A percentile compares a stretch with the other conserved stretches of the same genome.
Conservation (phyloP, 805 yeast genomes). For the Zygosaccharomyces lentus region DNA sequence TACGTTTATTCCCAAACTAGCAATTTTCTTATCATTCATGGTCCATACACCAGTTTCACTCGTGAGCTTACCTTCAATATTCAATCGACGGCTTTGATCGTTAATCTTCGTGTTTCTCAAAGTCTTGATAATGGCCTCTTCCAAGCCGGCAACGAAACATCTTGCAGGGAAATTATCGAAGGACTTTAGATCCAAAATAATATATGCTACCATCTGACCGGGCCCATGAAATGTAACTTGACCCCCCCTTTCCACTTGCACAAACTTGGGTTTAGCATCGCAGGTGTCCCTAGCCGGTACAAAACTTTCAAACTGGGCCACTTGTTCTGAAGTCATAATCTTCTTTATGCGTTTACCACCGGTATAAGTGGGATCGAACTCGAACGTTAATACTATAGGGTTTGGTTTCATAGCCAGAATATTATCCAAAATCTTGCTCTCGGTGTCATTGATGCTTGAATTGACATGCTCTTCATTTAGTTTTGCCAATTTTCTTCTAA, state of each 20-base stretch:
- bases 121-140: conserved; percentile 50
- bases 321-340: conserved; percentile 37
- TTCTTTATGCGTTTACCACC: conserved; percentile 82
- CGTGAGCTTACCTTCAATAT: conserved; percentile 41
- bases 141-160: conserved; percentile 63
- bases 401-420: conserved; percentile 48
- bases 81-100: conserved; percentile 10
- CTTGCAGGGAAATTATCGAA: conserved; percentile 54
- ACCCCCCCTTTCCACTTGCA: conserved; percentile 89
- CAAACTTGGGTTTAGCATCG: conserved; percentile 51
- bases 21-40: conserved; percentile 55
- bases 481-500: conserved; percentile 39
- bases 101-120: conserved; percentile 29
- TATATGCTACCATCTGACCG: conserved; percentile 87
- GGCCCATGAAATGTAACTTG: conserved; percentile 96
- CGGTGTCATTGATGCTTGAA: conserved; percentile 42
- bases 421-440: conserved; percentile 41
- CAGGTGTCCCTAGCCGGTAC: conserved; percentile 24
- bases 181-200: conserved; percentile 64
- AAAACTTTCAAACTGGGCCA: conserved; percentile 25
- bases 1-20: conserved; percentile 86
- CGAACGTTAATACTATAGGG: conserved; percentile 75
- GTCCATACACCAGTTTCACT: conserved; percentile 90
- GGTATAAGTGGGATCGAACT: conserved; percentile 82
- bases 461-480: conserved; percentile 37